Base-by-base conservation (phyloP, 1,139 yeast species). In the Nadsonia starkeyi-henricii region DNA sequence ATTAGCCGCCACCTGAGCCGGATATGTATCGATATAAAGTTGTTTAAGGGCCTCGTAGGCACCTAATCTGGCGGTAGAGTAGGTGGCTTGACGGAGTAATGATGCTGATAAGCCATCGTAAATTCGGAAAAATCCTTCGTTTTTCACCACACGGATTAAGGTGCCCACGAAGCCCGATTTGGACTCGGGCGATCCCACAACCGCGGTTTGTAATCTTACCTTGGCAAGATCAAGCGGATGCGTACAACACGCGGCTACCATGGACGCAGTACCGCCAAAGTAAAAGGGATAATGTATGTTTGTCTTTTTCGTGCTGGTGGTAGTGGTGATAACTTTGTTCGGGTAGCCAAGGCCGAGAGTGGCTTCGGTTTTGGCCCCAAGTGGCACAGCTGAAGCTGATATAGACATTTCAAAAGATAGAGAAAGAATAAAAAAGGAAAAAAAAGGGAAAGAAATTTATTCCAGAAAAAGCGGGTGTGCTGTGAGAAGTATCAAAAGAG, bases 191-290 rank as follows among this genome's bases (percentile, higher is more conserved):
- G 46, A 45, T 2, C 49, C 43, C 1, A 42, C 44, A 30, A 53
- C 51, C 1, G 94, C 88, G 0, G 93, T 81, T 62, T 84, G 94
- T 62, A 84, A 71, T 50, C 94, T 74, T 12, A 85, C 93, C 57
- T 84, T 84, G n/a, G 94, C 93, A 45, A 84, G 71, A 62, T 84
- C 94, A 51, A 84, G 69, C 1, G 94, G 94, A 64, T 84, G 94
- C 7, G 69, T 65, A 47, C 61, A 57, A 1, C 62, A 53, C 1
- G 71, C 73, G 1, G 73, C 73, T 2, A 63, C 67, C 59, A 67
- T 65, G 41, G 69, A 62, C 23, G 72, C 65, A 13, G 65, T 54
- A 23, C 81, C 79, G 42, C 80, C 79, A 55, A 74, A 75, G 79
- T 79, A 75, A 59, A 76, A 75, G 26, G 49, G 49, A 17, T 47